These are phyloP conservation scores for Sphaerulina musiva DNA, from an alignment of 2,329 filamentous ascomycete genomes.

Conservation along the genomic window DNA sequence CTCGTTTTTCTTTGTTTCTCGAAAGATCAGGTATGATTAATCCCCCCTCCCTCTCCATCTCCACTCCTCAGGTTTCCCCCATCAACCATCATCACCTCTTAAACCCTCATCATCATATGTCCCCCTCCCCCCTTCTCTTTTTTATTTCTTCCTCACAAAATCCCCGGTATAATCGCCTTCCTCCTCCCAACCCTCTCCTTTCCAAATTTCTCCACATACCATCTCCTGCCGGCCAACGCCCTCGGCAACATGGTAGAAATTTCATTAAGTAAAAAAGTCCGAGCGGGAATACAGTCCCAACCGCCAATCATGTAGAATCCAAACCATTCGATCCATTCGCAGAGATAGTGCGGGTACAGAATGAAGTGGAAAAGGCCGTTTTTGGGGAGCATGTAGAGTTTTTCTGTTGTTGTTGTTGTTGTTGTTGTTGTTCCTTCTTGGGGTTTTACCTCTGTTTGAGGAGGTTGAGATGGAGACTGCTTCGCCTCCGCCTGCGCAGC, in stretches of 20 bases:
- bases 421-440: too few relatives aligned
- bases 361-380: conserved; percentile 76
- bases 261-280: conserved; percentile 80
- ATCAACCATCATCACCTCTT: background rate
- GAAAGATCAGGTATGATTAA: too few relatives aligned
- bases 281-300: conserved; percentile 62
- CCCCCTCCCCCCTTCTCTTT: too few relatives aligned
- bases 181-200: conserved; percentile 67
- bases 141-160: conserved; percentile 40
- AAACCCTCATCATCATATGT: too few relatives aligned
- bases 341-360: conserved; percentile 89
- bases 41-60: too few relatives aligned
- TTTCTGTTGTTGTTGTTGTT: conserved; percentile 48
- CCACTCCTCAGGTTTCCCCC: background rate
- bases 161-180: conserved; percentile 64
- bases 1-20: too few relatives aligned
- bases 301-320: conserved; percentile 75
- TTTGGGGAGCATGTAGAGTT: conserved; percentile 80
- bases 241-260: conserved; percentile 83
- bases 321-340: conserved; percentile 93
- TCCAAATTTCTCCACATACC: conserved; percentile 87
- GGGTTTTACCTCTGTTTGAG: too few relatives aligned
- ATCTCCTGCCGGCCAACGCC: conserved; percentile 70
- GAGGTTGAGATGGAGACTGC: too few relatives aligned
- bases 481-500: conserved; percentile 34